Evolutionary conservation across 192 early-diverging fungal genomes (phyloP).

Genomic region (Coemansia sp.): DNA sequence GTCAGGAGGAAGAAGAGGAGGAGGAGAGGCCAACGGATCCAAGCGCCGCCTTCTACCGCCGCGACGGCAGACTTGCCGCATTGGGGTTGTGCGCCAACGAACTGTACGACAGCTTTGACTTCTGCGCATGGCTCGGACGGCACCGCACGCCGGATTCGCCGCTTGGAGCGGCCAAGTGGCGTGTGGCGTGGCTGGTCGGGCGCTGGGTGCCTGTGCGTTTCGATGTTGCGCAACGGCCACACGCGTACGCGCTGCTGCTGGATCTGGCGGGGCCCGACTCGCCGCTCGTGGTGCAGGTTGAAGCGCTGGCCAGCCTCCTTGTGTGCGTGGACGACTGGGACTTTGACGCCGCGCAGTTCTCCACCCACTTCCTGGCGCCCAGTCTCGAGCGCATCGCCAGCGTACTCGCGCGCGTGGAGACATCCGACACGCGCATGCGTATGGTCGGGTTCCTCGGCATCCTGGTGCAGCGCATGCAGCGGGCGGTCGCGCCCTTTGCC

Average conservation of each 20-base stretch:
- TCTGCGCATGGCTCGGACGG: slow-evolving; percentile 72
- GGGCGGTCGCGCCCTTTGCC: slow-evolving; percentile 73
- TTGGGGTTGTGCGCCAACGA: slow-evolving; percentile 80
- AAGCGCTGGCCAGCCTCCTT: slow-evolving; percentile 66
- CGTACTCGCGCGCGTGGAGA: slow-evolving; percentile 66
- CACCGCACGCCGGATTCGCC: slow-evolving; percentile 37
- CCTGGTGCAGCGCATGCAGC: slow-evolving; percentile 77
- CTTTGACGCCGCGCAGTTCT: slow-evolving; percentile 70
- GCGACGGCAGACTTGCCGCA: slow-evolving; percentile 65
- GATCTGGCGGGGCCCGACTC: slow-evolving; percentile 67
- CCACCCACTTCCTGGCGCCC: slow-evolving; percentile 62
- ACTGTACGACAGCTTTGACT: slow-evolving; percentile 78
- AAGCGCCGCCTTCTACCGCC: slow-evolving; percentile 1
- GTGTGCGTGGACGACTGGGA: slow-evolving; percentile 85
- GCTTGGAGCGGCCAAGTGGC: slow-evolving; percentile 57
- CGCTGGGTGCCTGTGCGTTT: slow-evolving; percentile 83
- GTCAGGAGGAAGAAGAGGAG: slow-evolving; percentile 6
- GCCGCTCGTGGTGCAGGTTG: slow-evolving; percentile 79
- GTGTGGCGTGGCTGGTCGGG: slow-evolving; percentile 82
- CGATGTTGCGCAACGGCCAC: slow-evolving; percentile 59
- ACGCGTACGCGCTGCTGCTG: slow-evolving; percentile 73
- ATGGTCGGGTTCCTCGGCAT: slow-evolving; percentile 72
- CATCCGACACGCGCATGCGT: slow-evolving; percentile 74
- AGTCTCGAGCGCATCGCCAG: slow-evolving; percentile 60
- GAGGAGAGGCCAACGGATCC: neutral